These are phyloP conservation scores for Actinomortierella wolfii DNA, from an alignment of 371 early-diverging fungal species.

Conservation along the genomic window DNA sequence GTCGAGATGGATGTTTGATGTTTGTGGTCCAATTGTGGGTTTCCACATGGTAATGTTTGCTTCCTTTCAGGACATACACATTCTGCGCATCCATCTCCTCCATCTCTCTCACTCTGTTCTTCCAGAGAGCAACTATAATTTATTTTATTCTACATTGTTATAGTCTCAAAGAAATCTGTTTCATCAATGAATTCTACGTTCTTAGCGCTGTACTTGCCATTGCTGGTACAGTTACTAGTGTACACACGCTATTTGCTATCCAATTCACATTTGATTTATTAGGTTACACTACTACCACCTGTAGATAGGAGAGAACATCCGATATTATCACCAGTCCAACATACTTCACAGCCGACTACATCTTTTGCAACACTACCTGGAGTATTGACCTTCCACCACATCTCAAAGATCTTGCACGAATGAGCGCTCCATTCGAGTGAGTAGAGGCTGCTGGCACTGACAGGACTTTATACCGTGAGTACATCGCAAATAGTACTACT, in stretches of 20 bases:
- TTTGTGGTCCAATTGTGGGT: too few relatives aligned
- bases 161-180: too few relatives aligned
- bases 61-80: too few relatives aligned
- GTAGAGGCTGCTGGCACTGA: not conserved
- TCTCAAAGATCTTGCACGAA: not conserved
- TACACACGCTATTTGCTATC: not conserved
- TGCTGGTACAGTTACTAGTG: not conserved
- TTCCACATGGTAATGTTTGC: too few relatives aligned
- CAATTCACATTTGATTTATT: not conserved
- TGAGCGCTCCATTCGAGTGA: constrained; percentile 3
- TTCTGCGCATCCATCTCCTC: too few relatives aligned
- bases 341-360: not conserved
- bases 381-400: not conserved
- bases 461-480: not conserved
- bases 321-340: not conserved
- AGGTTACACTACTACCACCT: not conserved
- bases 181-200: not conserved
- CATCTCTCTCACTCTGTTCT: too few relatives aligned
- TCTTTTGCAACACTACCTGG: constrained; percentile 3
- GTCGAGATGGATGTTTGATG: too few relatives aligned
- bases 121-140: too few relatives aligned
- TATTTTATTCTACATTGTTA: not conserved
- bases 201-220: not conserved
- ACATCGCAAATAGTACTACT: not conserved
- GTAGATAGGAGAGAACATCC: not conserved